Conservation (phyloP, 108 stramenopile species). For the Cyclotella baltica region DNA sequence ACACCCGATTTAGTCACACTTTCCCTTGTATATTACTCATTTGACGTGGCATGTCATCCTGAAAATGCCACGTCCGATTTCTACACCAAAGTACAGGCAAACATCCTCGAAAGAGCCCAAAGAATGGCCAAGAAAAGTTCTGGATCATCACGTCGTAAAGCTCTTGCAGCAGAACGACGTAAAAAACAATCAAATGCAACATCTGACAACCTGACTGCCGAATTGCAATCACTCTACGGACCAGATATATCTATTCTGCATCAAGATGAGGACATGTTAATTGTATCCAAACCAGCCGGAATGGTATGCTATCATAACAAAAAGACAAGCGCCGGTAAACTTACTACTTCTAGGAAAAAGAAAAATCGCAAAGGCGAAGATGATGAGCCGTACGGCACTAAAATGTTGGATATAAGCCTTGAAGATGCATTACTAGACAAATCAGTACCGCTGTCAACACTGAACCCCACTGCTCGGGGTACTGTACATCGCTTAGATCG, state of each 20-base stretch:
- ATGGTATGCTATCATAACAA: slow-evolving; percentile 68
- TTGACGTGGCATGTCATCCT: background rate
- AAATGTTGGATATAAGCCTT: slow-evolving; percentile 59
- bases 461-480: slow-evolving; percentile 69
- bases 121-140: slow-evolving; percentile 63
- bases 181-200: slow-evolving; percentile 1
- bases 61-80: background rate
- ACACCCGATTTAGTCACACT: slow-evolving; percentile 35
- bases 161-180: slow-evolving; percentile 60
- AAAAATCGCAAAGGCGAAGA: slow-evolving; percentile 18
- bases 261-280: slow-evolving; percentile 64
- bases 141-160: slow-evolving; percentile 67
- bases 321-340: slow-evolving; percentile 71
- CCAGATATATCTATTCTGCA: slow-evolving; percentile 62
- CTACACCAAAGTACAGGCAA: slow-evolving; percentile 9
- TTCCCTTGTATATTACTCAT: slow-evolving; percentile 27
- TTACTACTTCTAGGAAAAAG: slow-evolving; percentile 47
- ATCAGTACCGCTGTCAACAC: slow-evolving; percentile 66
- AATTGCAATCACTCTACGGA: slow-evolving; percentile 54
- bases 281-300: slow-evolving; percentile 76
- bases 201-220: background rate
- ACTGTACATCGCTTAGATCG: slow-evolving; percentile 86
- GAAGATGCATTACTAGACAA: slow-evolving; percentile 74
- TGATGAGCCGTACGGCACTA: slow-evolving; percentile 1
- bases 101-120: slow-evolving; percentile 59